Conservation (phyloP, 2,329 filamentous ascomycete genomes). For the Purpureocillium takamizusanense region DNA sequence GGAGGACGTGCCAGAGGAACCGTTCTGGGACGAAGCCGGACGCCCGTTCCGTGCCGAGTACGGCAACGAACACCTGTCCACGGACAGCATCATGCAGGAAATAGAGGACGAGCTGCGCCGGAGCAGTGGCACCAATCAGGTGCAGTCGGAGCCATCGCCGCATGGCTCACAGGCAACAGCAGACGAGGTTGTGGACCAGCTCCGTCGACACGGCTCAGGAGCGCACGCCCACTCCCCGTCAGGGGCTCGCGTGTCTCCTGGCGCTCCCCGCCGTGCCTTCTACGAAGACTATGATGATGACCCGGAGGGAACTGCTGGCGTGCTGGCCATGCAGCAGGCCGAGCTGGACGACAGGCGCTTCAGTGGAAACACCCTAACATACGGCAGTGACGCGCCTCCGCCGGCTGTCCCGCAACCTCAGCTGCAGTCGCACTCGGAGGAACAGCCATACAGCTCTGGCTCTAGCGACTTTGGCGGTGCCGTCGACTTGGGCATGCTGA, state of each 20-base stretch:
- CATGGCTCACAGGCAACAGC: slow-evolving; percentile 37
- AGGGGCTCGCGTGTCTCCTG: slow-evolving; percentile 9
- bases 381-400: slow-evolving; percentile 7
- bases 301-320: slow-evolving; percentile 74
- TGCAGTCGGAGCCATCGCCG: slow-evolving; percentile 29
- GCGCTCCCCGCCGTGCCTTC: slow-evolving; percentile 1
- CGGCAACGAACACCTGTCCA: slow-evolving; percentile 29
- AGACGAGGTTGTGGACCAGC: slow-evolving; percentile 35
- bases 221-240: slow-evolving; percentile 32
- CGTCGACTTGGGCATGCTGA: slow-evolving; percentile 67
- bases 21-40: slow-evolving; percentile 30
- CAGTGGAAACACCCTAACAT: slow-evolving; percentile 20
- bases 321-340: slow-evolving; percentile 75
- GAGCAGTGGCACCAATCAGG: slow-evolving; percentile 10
- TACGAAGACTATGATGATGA: slow-evolving; percentile 69
- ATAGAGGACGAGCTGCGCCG: slow-evolving; percentile 44
- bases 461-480: slow-evolving; percentile 59
- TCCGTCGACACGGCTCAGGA: slow-evolving; percentile 39
- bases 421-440: slow-evolving; percentile 39
- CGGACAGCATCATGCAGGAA: slow-evolving; percentile 48
- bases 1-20: slow-evolving; percentile 32
- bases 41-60: slow-evolving; percentile 16
- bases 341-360: slow-evolving; percentile 63
- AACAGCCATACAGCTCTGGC: slow-evolving; percentile 39
- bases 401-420: slow-evolving; percentile 15